Base-by-base conservation (phyloP, 2,329 filamentous ascomycete species). In the Curvularia verruculosa region DNA sequence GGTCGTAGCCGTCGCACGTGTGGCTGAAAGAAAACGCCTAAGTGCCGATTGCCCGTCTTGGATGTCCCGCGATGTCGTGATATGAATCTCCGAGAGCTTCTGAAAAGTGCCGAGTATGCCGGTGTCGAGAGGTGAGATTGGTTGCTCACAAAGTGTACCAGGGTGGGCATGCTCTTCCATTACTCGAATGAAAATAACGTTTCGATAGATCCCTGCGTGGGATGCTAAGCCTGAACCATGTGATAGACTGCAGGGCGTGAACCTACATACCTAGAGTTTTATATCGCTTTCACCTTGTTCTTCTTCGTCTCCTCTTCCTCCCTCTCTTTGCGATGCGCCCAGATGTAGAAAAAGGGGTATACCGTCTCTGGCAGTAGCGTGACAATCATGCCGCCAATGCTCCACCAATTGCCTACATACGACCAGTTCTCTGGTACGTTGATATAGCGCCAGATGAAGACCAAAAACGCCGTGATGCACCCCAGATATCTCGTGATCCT, bases 401-500 rank as follows among this genome's bases (percentile, higher is more conserved):
- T 77, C 72, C 61, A 73, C 15, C 55, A 64, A 28, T 61, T 73
- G 0, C 68, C 73, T 7, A 79, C 75, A 53, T 78, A 78, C 5
- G 55, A 50, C 76, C 77, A 78, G 26, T 78, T 77, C 57, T 73
- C 56, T 2, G 77, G 75, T 6, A 69, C 66, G 52, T 78, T 79
- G 44, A 75, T 50, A 41, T 76, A 79, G 12, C 76, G 61, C 76
- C 75, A 78, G 24, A 72, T 68, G 57, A 79, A 78, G 3, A 78
- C 73, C 12, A 70, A 64, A 51, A 76, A 77, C 1, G 76, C 77
- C 5, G 71, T 74, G 2, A 72, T 72, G 41, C 75, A 78, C 1
- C 77, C 77, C 10, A 78, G 60, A 47, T 74, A 78, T 29, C 76
- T 65, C 6, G 74, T 78, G 6, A 77, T 61, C 75, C 75, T 78